Evolutionary conservation across 108 stramenopile species (phyloP), one percentile per base, ranked within the genome.

Genomic region (Mayamaea pseudoterrestris): DNA sequence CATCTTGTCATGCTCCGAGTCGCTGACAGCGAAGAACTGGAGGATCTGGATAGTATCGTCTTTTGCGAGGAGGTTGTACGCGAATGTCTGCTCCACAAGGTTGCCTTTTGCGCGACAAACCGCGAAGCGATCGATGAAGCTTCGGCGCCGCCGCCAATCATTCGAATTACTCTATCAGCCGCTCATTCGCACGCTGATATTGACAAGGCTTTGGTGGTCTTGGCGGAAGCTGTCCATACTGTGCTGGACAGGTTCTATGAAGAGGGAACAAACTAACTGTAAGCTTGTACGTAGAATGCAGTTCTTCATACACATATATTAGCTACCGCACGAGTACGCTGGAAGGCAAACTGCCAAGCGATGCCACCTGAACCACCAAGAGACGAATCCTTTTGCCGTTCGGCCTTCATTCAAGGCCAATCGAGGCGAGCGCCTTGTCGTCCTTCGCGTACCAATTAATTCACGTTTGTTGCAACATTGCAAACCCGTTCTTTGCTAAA

Each of bases 1-100:
- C 81, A 84, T n/a, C 68, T 91, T 37, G 49, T 91, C 5, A 71
- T 83, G 34, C 53, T 81, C 21, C 69, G 74, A 41, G 53, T 91
- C 20, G 49, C 71, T 9, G 53, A 52, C 14, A 31, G 24, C 37
- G 47, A 32, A n/a, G 59, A 75, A 30, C 45, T 62, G 18, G 69
- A 76, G 18, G 60, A 69, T 18, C 24, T 41, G 13, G 68, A 82
- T 24, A 74, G 87, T 50, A 68, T 62, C 12, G 43, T 44, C 0
- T 63, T 84, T 42, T 62, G 82, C 20, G 69, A 77, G 44, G 61
- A 53, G n/a, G 82, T 92, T 31, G 79, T 75, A 26, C 65, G 52
- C 11, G 67, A 82, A 30, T 83, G 84, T 37, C 48, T 83, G 22
- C 31, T 53, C 17, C 27, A 57, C 4, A 84, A 82, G 18, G 66